Evolutionary conservation across 768 basidiomycete species (phyloP).

Genomic region (Xerocomellus dryophilus): DNA sequence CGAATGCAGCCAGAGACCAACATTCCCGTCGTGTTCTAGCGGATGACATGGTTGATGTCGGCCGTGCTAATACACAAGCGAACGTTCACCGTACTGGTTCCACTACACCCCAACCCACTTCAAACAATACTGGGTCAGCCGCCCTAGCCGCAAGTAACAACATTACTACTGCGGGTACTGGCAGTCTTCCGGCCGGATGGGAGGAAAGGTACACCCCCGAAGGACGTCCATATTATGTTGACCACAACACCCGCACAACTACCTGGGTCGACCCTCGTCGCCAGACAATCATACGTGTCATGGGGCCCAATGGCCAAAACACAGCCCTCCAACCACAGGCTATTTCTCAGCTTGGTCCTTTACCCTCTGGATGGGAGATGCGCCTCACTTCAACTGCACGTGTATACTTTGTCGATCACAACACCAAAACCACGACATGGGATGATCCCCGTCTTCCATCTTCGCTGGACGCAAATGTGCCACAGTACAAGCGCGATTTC

Average conservation of each 20-base stretch:
- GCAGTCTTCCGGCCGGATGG: conserved; percentile 94
- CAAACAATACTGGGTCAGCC: conserved; percentile 37
- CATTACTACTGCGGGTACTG: conserved; percentile 70
- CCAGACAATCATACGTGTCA: conserved; percentile 93
- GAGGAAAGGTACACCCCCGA: conserved; percentile 98
- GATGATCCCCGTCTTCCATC: conserved; percentile 97
- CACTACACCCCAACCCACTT: conserved; percentile 28
- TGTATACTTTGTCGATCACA: conserved; percentile 99
- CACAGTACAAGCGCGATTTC: conserved; percentile 99
- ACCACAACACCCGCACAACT: conserved; percentile 98
- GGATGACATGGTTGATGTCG: conserved; percentile 81
- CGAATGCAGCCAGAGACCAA: conserved; percentile 82
- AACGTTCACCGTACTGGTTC: conserved; percentile 41
- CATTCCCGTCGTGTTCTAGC: conserved; percentile 81
- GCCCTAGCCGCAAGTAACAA: conserved; percentile 51
- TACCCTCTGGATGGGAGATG: conserved; percentile 99
- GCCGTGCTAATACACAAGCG: conserved; percentile 42
- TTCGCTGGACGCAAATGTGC: conserved; percentile 92
- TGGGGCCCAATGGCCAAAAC: conserved; percentile 91
- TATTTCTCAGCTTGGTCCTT: conserved; percentile 92
- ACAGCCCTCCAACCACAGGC: conserved; percentile 89
- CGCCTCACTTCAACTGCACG: conserved; percentile 96
- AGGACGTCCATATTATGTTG: conserved; percentile 97
- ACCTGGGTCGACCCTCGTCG: conserved; percentile 99
- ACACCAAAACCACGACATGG: conserved; percentile 99